phyloP scores from a whole-genome alignment of 1,284 basidiomycete genomes.

The Trichosporon asahii region DNA sequence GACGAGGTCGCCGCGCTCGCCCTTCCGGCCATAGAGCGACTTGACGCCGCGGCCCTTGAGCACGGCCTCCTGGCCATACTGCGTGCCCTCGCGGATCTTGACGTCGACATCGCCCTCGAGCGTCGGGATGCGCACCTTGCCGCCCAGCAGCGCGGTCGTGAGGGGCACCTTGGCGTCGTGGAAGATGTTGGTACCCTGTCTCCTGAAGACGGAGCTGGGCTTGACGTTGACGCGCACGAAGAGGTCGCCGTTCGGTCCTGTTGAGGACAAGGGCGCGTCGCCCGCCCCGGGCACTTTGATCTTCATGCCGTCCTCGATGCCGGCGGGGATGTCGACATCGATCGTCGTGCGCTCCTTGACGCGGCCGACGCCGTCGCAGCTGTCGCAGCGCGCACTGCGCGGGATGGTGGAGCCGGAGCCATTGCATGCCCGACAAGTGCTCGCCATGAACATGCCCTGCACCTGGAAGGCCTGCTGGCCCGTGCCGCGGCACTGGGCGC shows the following conservation, averaged over 20 bases:
- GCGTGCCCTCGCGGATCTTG: slow-evolving; percentile 86
- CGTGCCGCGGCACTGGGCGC: slow-evolving; percentile 76
- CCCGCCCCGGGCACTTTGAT: slow-evolving; percentile 80
- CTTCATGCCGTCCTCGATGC: slow-evolving; percentile 96
- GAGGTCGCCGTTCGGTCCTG: slow-evolving; percentile 77
- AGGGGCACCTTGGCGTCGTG: slow-evolving; percentile 88
- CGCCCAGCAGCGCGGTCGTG: slow-evolving; percentile 86
- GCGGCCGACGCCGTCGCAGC: slow-evolving; percentile 83
- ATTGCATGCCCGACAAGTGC: slow-evolving; percentile 78
- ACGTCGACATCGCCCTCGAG: slow-evolving; percentile 95
- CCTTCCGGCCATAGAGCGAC: slow-evolving; percentile 62
- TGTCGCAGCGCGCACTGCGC: slow-evolving; percentile 70
- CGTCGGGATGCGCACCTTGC: slow-evolving; percentile 87
- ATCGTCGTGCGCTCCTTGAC: slow-evolving; percentile 76
- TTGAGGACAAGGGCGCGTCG: slow-evolving; percentile 76
- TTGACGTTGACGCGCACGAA: slow-evolving; percentile 82
- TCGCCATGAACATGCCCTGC: slow-evolving; percentile 97
- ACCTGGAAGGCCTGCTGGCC: slow-evolving; percentile 89
- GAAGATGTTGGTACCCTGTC: slow-evolving; percentile 90
- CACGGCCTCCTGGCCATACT: slow-evolving; percentile 95
- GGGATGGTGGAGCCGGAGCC: slow-evolving; percentile 82
- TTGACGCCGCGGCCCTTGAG: slow-evolving; percentile 83
- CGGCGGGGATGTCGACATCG: slow-evolving; percentile 80
- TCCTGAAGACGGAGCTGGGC: slow-evolving; percentile 76
- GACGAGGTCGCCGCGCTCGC: slow-evolving; percentile 72